phyloP scores from a whole-genome alignment of 1,139 yeast genomes.

The Hemisphaericaspora lyxosophila region DNA sequence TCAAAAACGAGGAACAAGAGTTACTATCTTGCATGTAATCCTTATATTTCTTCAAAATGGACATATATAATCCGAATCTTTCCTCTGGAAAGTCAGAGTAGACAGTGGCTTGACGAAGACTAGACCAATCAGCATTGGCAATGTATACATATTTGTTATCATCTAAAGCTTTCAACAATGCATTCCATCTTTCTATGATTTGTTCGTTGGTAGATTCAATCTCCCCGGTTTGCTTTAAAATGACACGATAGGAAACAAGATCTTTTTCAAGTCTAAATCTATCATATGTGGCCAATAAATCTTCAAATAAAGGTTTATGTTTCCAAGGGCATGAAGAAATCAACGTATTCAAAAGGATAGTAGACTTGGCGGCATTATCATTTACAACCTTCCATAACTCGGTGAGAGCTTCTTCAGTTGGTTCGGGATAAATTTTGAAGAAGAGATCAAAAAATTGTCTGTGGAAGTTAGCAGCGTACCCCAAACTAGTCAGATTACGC shows the following conservation, averaged over 20 bases:
- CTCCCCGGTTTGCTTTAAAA: conserved; percentile 71
- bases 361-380: conserved; percentile 61
- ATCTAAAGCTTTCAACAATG: conserved; percentile 55
- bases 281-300: conserved; percentile 61
- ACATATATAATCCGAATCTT: conserved; percentile 57
- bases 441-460: conserved; percentile 59
- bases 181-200: conserved; percentile 62
- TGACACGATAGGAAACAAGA: conserved; percentile 73
- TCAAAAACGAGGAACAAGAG: conserved; percentile 33
- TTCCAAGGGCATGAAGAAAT: conserved; percentile 72
- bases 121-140: conserved; percentile 88
- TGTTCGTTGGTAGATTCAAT: conserved; percentile 57
- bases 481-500: not conserved
- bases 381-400: conserved; percentile 57
- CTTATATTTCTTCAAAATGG: conserved; percentile 53
- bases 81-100: conserved; percentile 41
- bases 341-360: conserved; percentile 76
- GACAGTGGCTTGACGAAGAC: conserved; percentile 76
- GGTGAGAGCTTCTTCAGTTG: conserved; percentile 55
- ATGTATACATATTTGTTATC: conserved; percentile 55
- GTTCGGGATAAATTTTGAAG: conserved; percentile 57
- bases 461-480: not conserved
- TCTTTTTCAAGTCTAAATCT: conserved; percentile 60
- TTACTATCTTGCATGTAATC: conserved; percentile 42
- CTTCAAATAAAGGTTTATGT: conserved; percentile 62